phyloP scores from a whole-genome alignment of 495 filamentous ascomycete species.

The Xylaria curta region DNA sequence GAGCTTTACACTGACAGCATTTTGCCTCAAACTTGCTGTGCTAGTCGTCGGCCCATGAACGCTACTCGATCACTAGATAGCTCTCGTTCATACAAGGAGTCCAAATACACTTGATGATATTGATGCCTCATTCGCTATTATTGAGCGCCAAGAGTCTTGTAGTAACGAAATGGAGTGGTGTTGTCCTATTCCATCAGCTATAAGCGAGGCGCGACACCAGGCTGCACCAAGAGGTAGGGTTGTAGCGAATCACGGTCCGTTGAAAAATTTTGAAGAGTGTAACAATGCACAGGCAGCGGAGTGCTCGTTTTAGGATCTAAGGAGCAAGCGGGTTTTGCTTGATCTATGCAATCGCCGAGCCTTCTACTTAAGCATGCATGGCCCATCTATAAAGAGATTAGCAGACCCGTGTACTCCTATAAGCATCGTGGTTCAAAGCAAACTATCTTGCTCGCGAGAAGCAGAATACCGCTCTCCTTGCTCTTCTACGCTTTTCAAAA shows the following conservation, averaged over 20 bases:
- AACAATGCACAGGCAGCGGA: conserved; percentile 9
- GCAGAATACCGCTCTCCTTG: neutral
- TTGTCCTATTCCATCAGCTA: neutral
- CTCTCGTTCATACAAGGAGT: neutral
- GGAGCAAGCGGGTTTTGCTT: conserved; percentile 4
- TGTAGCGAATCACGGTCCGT: neutral
- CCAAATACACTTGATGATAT: neutral
- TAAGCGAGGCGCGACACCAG: conserved; percentile 4
- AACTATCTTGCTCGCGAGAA: neutral
- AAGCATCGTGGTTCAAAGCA: neutral
- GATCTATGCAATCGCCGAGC: neutral
- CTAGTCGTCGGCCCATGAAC: neutral
- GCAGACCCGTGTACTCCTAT: neutral
- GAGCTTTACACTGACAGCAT: neutral
- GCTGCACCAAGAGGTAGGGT: neutral
- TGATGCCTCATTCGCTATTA: neutral
- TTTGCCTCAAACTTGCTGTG: neutral
- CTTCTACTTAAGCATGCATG: neutral
- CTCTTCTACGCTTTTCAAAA: neutral
- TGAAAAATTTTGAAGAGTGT: neutral
- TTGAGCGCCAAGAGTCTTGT: too few relatives aligned
- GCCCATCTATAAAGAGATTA: neutral
- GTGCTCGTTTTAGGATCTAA: neutral
- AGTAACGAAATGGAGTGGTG: neutral
- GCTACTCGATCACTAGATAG: neutral